These are phyloP conservation scores for Saprolegnia parasitica DNA, from an alignment of 352 stramenopile genomes.

Conservation along the genomic window DNA sequence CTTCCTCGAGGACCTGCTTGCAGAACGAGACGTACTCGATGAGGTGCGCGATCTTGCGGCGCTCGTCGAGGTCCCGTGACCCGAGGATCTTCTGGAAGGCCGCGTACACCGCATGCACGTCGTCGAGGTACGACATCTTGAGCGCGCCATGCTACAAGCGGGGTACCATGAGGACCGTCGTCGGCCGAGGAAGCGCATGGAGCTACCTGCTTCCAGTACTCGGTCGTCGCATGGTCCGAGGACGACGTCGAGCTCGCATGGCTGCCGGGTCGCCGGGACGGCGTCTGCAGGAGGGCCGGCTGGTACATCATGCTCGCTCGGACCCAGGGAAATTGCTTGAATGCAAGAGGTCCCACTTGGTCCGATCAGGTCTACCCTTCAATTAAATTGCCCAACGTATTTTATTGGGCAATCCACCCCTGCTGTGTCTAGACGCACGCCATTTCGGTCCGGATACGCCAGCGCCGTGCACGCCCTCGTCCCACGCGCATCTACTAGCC, in stretches of 20 bases:
- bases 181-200: no score
- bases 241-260: conserved; percentile 2
- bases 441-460: not conserved
- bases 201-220: conserved; percentile 29
- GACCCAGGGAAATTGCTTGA: not conserved
- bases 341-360: conserved; percentile 13
- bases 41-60: conserved; percentile 7
- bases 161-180: not conserved
- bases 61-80: conserved; percentile 9
- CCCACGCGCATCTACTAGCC: no score
- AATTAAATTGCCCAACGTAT: not conserved
- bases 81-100: conserved; percentile 4
- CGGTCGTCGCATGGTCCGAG: conserved; percentile 13
- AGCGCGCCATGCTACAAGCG: conserved; percentile 20
- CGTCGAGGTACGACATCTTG: conserved; percentile 22
- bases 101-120: conserved; percentile 14
- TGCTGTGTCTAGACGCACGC: not conserved
- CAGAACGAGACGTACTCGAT: conserved; percentile 24
- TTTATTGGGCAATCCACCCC: not conserved
- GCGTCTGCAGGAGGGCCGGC: not conserved
- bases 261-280: conserved; percentile 5
- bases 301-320: not conserved
- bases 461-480: no score
- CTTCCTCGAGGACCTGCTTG: conserved; percentile 23
- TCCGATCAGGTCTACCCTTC: not conserved